A percentile compares a stretch with the other conserved stretches of the same genome.
Conservation (phyloP, 768 basidiomycete genomes). For the Phlebiopsis flavidoalba region DNA sequence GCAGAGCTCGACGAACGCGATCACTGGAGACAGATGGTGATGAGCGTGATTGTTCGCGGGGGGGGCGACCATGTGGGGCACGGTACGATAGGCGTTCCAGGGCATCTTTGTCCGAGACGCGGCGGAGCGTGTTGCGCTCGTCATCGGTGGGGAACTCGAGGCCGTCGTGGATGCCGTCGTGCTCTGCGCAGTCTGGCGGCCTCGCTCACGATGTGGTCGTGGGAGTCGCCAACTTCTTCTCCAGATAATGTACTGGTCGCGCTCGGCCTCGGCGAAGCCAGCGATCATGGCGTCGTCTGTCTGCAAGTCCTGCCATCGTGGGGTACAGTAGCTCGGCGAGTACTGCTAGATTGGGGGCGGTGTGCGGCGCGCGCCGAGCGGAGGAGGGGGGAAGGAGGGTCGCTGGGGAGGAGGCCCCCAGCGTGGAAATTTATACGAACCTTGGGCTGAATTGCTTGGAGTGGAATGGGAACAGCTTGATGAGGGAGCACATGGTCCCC, state of each 20-base stretch:
- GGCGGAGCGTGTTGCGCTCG: slow-evolving; percentile 51
- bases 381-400: neutral
- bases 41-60: slow-evolving; percentile 1
- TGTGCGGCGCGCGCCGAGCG: neutral
- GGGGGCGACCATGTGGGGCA: neutral
- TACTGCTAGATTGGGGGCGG: neutral
- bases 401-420: neutral
- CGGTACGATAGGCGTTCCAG: slow-evolving; percentile 27
- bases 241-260: slow-evolving; percentile 15
- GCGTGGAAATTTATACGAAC: slow-evolving; percentile 4
- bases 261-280: slow-evolving; percentile 14
- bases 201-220: slow-evolving; percentile 15
- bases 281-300: slow-evolving; percentile 13
- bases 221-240: slow-evolving; percentile 18
- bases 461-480: slow-evolving; percentile 2
- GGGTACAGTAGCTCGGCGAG: neutral
- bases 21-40: slow-evolving; percentile 33
- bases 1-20: slow-evolving; percentile 62
- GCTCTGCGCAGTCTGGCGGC: slow-evolving; percentile 18
- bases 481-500: slow-evolving; percentile 2
- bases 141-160: slow-evolving; percentile 62
- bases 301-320: slow-evolving; percentile 15
- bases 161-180: slow-evolving; percentile 41
- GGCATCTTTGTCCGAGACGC: slow-evolving; percentile 48
- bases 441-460: neutral